These are phyloP conservation scores for Jamesozyma gamospora DNA, from an alignment of 805 yeast genomes.

Conservation along the genomic window DNA sequence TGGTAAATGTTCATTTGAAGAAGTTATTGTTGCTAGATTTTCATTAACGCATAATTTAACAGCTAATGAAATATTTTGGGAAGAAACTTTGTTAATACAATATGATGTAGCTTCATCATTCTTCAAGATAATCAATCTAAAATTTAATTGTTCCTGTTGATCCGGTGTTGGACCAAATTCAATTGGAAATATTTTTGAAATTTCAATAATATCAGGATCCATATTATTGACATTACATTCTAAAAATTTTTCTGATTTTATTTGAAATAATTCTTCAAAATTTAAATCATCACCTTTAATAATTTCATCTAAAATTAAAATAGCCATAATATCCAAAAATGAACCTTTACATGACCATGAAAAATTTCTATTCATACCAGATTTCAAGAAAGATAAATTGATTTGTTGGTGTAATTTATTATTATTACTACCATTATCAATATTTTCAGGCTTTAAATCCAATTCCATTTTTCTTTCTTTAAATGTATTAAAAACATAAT, in stretches of 20 bases:
- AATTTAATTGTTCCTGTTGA: slow-evolving; percentile 7
- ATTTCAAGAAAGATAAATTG: slow-evolving; percentile 17
- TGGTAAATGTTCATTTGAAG: slow-evolving; percentile 5
- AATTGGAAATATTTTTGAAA: slow-evolving; percentile 14
- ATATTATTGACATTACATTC: slow-evolving; percentile 2
- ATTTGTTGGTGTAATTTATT: slow-evolving; percentile 3
- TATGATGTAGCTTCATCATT: slow-evolving; percentile 13
- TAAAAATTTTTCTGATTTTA: slow-evolving; percentile 10
- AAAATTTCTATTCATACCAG: slow-evolving; percentile 25
- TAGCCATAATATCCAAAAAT: slow-evolving; percentile 16
- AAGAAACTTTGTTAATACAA: slow-evolving; percentile 9
- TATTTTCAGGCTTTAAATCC: too few relatives aligned
- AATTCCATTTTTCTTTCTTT: neutral
- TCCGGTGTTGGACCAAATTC: slow-evolving; percentile 10
- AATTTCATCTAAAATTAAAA: slow-evolving; percentile 19
- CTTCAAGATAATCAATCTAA: slow-evolving; percentile 14
- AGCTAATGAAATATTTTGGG: slow-evolving; percentile 10
- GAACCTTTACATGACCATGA: slow-evolving; percentile 25
- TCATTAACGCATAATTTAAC: slow-evolving; percentile 14
- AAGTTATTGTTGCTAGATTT: slow-evolving; percentile 3
- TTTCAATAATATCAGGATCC: slow-evolving; percentile 15
- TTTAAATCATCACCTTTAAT: slow-evolving; percentile 16
- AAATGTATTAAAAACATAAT: slow-evolving; percentile 14
- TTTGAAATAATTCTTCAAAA: slow-evolving; percentile 18
- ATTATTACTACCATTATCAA: neutral